Base-by-base conservation (phyloP, 2,329 filamentous ascomycete genomes). In the Talaromyces verruculosus region DNA sequence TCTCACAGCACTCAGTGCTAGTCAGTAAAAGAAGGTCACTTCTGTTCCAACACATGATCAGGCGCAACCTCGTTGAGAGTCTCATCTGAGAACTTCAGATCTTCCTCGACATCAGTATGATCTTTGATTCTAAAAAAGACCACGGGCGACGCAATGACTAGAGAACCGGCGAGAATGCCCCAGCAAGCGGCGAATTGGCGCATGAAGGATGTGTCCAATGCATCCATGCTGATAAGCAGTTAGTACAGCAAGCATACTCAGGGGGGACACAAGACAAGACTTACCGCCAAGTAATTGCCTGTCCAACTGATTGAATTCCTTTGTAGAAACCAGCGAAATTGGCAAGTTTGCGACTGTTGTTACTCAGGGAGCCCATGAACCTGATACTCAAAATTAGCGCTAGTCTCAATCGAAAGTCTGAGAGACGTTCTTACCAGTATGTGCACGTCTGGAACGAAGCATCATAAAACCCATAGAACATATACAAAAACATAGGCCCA, bases 281-380 rank as follows among this genome's bases (percentile, higher is more conserved):
- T 71, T 76, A 79, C 76, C 72, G 77, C 80, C 77, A 82, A 67
- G 79, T 80, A 64, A 79, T 86, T 66, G 91, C 92, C 2, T 89
- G 88, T 71, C 92, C 92, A 19, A 91, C 91, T n/a, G 91, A 94
- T 78, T 96, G 92, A 69, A 96, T 91, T 61, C 89, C 89, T 82
- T 95, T 95, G 85, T 95, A 95, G 83, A 91, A 93, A 68, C 91
- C 93, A 49, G 92, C 91, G 74, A 94, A 90, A 83, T 97, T 97
- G 81, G 94, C 93, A 33, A 94, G 87, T 78, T 93, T 94, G 77
- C 93, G 92, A 67, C 91, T 88, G 69, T 94, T 96, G 86, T 98
- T 98, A 75, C 91, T 93, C 51, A 97, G 84, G 7, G 93, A 87
- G 61, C 94, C 94, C 90, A 98, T 97, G 82, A 90, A 93, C 89